Conservation (phyloP, 768 basidiomycete species). For the Suillus plorans region DNA sequence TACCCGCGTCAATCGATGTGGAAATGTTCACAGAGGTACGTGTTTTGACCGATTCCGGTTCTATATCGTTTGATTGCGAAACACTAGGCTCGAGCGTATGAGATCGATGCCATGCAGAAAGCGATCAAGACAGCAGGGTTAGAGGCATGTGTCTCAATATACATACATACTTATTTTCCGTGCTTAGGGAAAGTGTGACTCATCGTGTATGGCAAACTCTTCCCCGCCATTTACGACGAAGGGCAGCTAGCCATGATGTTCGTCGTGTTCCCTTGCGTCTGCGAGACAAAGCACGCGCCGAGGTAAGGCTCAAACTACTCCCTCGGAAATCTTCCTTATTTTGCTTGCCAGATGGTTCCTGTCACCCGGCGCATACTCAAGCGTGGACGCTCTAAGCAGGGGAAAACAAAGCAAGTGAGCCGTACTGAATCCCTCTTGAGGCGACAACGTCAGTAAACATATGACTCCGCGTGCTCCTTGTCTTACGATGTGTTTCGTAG, state of each 20-base stretch:
- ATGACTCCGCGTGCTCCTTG: slow-evolving; percentile 1
- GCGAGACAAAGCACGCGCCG: slow-evolving; percentile 76
- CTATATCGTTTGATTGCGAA: slow-evolving; percentile 6
- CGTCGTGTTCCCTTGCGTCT: slow-evolving; percentile 86
- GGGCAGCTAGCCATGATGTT: slow-evolving; percentile 94
- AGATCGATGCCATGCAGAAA: slow-evolving; percentile 87
- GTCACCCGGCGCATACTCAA: slow-evolving; percentile 39
- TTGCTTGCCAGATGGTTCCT: slow-evolving; percentile 48
- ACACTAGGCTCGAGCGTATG: slow-evolving; percentile 78
- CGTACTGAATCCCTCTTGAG: slow-evolving; percentile 62
- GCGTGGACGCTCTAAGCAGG: slow-evolving; percentile 59
- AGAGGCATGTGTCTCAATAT: slow-evolving; percentile 8
- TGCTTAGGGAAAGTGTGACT: slow-evolving; percentile 60
- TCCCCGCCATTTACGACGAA: slow-evolving; percentile 85
- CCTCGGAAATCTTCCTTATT: slow-evolving; percentile 29
- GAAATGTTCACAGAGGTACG: slow-evolving; percentile 85
- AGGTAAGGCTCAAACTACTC: slow-evolving; percentile 48
- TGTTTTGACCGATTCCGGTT: background rate
- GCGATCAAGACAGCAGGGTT: slow-evolving; percentile 83
- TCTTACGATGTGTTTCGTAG: slow-evolving; percentile 37
- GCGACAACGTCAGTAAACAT: slow-evolving; percentile 62
- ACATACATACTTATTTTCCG: background rate
- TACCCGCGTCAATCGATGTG: slow-evolving; percentile 79
- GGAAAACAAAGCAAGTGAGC: slow-evolving; percentile 56
- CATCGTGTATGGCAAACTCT: slow-evolving; percentile 91